Evolutionary conservation across 306 rosid genomes (phyloP), one percentile per base, ranked within the genome.

Genomic region (Vigna trinervia): DNA sequence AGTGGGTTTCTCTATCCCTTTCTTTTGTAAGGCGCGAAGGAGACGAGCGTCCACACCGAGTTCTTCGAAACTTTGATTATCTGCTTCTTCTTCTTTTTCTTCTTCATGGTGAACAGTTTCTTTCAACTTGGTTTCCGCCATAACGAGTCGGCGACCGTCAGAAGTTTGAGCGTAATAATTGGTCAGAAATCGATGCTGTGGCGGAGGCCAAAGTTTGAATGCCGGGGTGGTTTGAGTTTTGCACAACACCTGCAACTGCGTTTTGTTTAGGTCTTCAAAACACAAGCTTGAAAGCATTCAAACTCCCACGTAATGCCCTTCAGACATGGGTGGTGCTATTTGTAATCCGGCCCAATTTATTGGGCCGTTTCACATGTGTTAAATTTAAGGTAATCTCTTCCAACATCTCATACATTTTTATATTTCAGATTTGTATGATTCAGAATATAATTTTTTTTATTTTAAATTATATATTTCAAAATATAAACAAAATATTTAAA

Each of bases 21-120:
- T 84, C 89, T 94, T 56, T 77, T 73, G 78, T 36, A 94, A 50
- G 19, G 96, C 90, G 50, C 87, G 92, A 68, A 78, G 85, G 70
- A 60, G 97, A 73, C 86, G 92, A 74, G 92, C 76, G 73, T 74
- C 94, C 84, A 93, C 52, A 0, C 97, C 98, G 48, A 94, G 85
- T 52, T 75, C 89, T 82, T 90, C 97, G 69, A 90, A 88, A 26
- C 77, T 90, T 73, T 52, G 81, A 9, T 81, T 85, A 4, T 81
- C 85, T 34, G 38, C 38, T 34, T 34, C 38, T 34, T 32, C 69
- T 22, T 47, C 69, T 22, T 47, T 82, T 41, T 68, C 85, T 71
- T 52, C 46, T 46, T 22, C 50, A 26, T 77, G 63, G 20, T 13
- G 79, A 13, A 68, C 67, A 28, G 80, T 77, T 46, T 85, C 83